Conservation (phyloP, 306 rosid genomes). For the Prunus mira region DNA sequence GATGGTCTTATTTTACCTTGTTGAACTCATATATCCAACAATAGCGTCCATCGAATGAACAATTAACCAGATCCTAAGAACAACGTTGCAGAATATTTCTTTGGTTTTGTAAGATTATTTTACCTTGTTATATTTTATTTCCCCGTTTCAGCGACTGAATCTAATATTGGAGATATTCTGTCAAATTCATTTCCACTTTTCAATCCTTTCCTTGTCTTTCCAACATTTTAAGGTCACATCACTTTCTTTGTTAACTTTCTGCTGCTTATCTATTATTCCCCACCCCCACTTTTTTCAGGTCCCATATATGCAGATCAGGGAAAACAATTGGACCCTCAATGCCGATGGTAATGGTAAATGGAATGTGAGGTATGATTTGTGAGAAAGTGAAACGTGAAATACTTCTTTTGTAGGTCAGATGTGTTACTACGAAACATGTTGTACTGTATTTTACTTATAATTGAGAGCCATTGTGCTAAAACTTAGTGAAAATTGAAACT, state of each 20-base stretch:
- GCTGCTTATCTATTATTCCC: background rate
- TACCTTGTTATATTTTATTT: background rate
- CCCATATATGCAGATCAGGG: constrained; percentile 94
- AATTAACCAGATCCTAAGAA: background rate
- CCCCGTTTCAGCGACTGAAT: background rate
- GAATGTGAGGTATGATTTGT: constrained; percentile 84
- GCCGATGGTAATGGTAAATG: constrained; percentile 81
- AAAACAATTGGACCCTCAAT: constrained; percentile 90
- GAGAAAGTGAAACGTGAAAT: constrained; percentile 32
- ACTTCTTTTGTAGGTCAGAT: constrained; percentile 21
- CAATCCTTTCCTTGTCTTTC: background rate
- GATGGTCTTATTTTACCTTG: background rate
- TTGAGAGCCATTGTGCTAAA: constrained; percentile 10
- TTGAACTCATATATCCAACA: background rate
- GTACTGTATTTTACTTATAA: constrained; percentile 22
- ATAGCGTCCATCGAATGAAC: background rate
- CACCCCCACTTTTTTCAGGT: constrained; percentile 45
- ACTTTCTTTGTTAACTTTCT: background rate
- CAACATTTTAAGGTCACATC: background rate
- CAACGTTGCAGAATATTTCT: background rate
- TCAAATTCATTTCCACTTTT: background rate
- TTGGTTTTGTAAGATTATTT: background rate
- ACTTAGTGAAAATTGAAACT: background rate
- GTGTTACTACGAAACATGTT: constrained; percentile 16
- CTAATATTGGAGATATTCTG: background rate